Evolutionary conservation across 75 land plant genomes (phyloP).

Genomic region (Pseudotsuga menziesii): DNA sequence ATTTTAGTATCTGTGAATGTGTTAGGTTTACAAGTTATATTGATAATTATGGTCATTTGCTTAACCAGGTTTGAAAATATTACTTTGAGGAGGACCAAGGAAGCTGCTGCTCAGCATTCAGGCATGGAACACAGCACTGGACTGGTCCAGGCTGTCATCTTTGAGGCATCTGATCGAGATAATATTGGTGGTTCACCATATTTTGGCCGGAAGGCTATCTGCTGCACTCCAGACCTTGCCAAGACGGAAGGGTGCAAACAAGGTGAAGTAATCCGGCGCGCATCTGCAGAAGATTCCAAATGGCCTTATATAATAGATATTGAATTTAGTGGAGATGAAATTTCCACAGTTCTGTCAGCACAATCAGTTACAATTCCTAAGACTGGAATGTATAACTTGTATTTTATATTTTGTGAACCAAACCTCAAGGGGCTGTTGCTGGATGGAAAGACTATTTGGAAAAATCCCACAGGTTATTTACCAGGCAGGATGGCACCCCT

Average conservation of each 20-base stretch:
- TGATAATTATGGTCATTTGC: neutral
- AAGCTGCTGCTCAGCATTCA: conserved; percentile 50
- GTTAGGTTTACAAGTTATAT: neutral
- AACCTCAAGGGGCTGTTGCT: conserved; percentile 59
- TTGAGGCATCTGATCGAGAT: conserved; percentile 74
- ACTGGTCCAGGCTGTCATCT: conserved; percentile 78
- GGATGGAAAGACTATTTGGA: conserved; percentile 82
- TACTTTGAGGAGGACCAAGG: conserved; percentile 62
- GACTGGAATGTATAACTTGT: conserved; percentile 91
- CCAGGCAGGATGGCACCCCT: conserved; percentile 95
- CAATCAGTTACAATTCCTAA: conserved; percentile 52
- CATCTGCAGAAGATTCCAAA: conserved; percentile 42
- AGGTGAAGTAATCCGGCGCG: conserved; percentile 70
- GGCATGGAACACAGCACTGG: conserved; percentile 43
- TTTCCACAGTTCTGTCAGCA: conserved; percentile 27
- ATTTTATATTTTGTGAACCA: conserved; percentile 87
- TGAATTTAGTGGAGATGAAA: conserved; percentile 44
- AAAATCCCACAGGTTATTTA: conserved; percentile 83
- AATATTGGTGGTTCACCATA: conserved; percentile 79
- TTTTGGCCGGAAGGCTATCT: conserved; percentile 64
- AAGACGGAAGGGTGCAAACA: conserved; percentile 74
- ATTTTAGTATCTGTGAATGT: neutral
- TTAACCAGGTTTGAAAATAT: conserved; percentile 65
- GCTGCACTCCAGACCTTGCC: conserved; percentile 92
- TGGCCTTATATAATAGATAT: conserved; percentile 58